phyloP scores from a whole-genome alignment of 129 eudicot genomes.

The Flaveria robusta region DNA sequence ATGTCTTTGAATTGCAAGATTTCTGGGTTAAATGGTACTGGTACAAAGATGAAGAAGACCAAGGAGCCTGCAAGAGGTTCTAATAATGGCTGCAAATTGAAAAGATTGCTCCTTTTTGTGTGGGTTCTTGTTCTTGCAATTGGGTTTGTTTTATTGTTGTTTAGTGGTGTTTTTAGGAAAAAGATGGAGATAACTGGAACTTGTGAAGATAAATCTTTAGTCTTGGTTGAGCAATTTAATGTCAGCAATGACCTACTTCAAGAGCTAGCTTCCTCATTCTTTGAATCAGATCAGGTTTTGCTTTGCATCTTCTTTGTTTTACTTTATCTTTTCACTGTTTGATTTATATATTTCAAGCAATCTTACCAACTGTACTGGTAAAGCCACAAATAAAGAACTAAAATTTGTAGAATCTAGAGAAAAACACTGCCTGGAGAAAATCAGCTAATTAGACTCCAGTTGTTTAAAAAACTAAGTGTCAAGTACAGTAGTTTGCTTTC shows the following conservation, averaged over 20 bases:
- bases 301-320: conserved; percentile 14
- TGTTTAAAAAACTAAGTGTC: too few relatives aligned
- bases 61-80: conserved; percentile 29
- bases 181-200: conserved; percentile 8
- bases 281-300: conserved; percentile 53
- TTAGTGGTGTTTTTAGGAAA: conserved; percentile 26
- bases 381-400: background rate
- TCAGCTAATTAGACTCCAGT: too few relatives aligned
- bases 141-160: conserved; percentile 52
- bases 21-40: conserved; percentile 40
- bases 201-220: conserved; percentile 14
- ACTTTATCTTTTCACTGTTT: conserved; percentile 21
- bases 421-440: background rate
- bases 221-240: conserved; percentile 48
- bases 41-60: conserved; percentile 46
- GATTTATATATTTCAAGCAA: conserved; percentile 10
- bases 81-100: conserved; percentile 47
- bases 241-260: conserved; percentile 53
- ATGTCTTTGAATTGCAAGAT: conserved; percentile 47
- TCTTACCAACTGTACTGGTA: background rate
- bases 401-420: background rate
- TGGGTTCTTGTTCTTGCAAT: conserved; percentile 37
- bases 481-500: background rate
- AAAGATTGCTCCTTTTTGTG: conserved; percentile 37
- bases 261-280: conserved; percentile 45